Conservation (phyloP, 805 yeast species). For the Wickerhamiella brachini region DNA sequence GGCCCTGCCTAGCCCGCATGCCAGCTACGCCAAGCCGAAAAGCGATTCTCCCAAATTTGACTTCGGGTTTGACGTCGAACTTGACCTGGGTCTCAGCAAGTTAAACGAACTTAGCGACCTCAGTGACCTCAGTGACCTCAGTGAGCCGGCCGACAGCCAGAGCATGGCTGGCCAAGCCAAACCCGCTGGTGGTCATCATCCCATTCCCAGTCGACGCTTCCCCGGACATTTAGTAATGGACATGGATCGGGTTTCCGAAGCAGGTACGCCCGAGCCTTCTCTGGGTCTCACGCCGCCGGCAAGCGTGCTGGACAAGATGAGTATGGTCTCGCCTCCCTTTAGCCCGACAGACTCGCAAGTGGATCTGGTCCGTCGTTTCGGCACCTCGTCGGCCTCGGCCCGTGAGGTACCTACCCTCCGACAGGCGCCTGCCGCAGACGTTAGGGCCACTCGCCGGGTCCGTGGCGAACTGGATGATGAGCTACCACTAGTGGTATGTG, state of each 20-base stretch:
- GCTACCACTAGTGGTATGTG: slow-evolving; percentile 70
- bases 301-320: slow-evolving; percentile 16
- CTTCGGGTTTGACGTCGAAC: background rate
- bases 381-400: background rate
- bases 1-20: background rate
- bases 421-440: background rate
- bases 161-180: too few relatives aligned
- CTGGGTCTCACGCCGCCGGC: background rate
- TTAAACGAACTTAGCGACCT: background rate
- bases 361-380: slow-evolving; percentile 9
- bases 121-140: too few relatives aligned
- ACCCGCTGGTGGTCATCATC: background rate
- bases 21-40: background rate
- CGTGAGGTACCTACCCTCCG: background rate
- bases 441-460: slow-evolving; percentile 4
- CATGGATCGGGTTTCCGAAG: slow-evolving; percentile 2
- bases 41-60: background rate
- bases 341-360: slow-evolving; percentile 19
- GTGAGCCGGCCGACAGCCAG: too few relatives aligned
- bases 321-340: slow-evolving; percentile 25
- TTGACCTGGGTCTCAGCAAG: background rate
- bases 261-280: background rate
- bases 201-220: slow-evolving; percentile 1
- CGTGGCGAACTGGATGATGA: slow-evolving; percentile 12
- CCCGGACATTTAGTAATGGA: slow-evolving; percentile 7